Evolutionary conservation across 768 basidiomycete genomes (phyloP).

Genomic region (Phanerochaete carnosa): DNA sequence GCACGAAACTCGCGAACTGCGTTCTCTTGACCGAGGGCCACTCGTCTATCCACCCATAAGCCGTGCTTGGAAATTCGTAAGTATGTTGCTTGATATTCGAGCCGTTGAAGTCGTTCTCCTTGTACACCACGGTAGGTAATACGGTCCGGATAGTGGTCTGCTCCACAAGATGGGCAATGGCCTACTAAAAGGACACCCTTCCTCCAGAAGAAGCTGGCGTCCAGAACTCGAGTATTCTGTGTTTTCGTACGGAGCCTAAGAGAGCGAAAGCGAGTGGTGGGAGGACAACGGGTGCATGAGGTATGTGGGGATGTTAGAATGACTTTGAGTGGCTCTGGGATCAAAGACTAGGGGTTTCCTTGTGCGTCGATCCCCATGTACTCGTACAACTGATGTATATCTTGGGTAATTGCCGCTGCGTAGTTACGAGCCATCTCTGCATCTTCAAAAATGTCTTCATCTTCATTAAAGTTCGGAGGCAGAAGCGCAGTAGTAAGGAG

Average conservation of each 20-base stretch:
- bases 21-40: neutral
- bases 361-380: neutral
- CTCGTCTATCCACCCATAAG: neutral
- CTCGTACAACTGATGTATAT: neutral
- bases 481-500: neutral
- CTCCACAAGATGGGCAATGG: neutral
- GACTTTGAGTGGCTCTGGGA: neutral
- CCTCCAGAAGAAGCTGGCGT: neutral
- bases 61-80: slow-evolving; percentile 3
- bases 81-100: neutral
- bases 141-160: slow-evolving; percentile 2
- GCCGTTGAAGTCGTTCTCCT: neutral
- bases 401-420: neutral
- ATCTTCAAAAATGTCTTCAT: neutral
- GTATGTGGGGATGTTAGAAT: neutral
- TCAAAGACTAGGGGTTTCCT: neutral
- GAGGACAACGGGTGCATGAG: neutral
- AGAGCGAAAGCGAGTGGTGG: neutral
- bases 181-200: neutral
- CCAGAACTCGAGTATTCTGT: neutral
- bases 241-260: neutral
- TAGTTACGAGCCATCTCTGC: neutral
- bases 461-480: neutral
- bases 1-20: neutral
- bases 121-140: neutral